Evolutionary conservation across 192 early-diverging fungal species (phyloP), one percentile per base, ranked within the genome.

Genomic region (Pilaira anomala): DNA sequence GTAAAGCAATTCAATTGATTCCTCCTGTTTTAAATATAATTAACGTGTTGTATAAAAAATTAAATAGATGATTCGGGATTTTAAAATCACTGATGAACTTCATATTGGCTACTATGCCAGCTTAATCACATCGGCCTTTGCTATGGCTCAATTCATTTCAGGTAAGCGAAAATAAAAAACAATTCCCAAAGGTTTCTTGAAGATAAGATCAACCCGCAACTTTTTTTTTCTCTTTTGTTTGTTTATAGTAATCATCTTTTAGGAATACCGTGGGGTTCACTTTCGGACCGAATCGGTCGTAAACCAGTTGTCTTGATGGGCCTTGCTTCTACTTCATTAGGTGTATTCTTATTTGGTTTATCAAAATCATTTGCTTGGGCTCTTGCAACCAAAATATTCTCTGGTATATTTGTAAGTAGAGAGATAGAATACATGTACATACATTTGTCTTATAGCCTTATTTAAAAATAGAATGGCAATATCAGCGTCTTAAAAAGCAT

Each of bases 281-380:
- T 88, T 5, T 87, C 85, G n/a, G 92, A 94, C 68, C 77, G 84
- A 29, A 80, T 88, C 57, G 92, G 92, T 19, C 66, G 72, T 21
- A 72, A 87, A 13, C 90, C 89, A 9, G 80, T 90, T 25, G 48
- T 92, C 8, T 63, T 94, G 11, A 59, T 85, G 12, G 92, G 91
- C 0, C 72, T 93, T n/a, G 28, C 77, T n/a, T 88, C 88, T 48
- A 87, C 88, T 50, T 71, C 85, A 7, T 50, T 90, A 2, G 74
- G 79, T 3, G 75, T 84, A 13, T 30, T 85, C 1, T 39, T 84
- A 26, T 92, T 93, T 74, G 92, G 92, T 0, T 26, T 90, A 8
- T 72, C 74, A 2, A 67, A 76, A 16, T 76, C 77, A 0, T 83
- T 76, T 24, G 42, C 42, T 8, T 78, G 76, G 78, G 84, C 86